These are phyloP conservation scores for Diplodia scrobiculata DNA, from an alignment of 2,329 filamentous ascomycete genomes.

Conservation along the genomic window DNA sequence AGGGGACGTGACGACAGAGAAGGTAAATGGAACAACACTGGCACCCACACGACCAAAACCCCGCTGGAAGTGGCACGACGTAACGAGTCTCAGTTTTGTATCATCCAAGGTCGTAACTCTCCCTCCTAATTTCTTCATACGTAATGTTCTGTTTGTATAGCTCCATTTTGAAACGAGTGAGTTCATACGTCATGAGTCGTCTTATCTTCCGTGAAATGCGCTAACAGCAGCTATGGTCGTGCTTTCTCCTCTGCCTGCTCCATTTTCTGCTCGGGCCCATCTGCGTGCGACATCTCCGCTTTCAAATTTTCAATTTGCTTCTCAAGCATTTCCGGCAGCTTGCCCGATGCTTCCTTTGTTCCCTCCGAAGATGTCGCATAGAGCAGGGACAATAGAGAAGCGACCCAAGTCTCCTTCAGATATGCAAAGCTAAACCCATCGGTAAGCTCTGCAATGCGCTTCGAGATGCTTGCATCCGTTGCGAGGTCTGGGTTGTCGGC, in stretches of 20 bases:
- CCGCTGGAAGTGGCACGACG: no score
- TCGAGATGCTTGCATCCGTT: background rate
- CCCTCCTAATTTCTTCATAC: no score
- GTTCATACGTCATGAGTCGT: slow-evolving; percentile 3
- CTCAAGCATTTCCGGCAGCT: slow-evolving; percentile 8
- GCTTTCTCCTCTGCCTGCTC: background rate
- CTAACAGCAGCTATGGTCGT: no score
- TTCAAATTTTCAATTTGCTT: slow-evolving; percentile 6
- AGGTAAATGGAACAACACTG: no score
- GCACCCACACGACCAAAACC: no score
- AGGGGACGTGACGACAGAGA: no score
- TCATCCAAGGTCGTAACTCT: no score
- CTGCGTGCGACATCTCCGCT: background rate
- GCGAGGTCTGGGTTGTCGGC: slow-evolving; percentile 36
- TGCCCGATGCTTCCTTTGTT: slow-evolving; percentile 34
- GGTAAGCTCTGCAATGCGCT: slow-evolving; percentile 48
- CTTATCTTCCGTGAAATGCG: slow-evolving; percentile 1
- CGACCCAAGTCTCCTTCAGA: slow-evolving; percentile 51
- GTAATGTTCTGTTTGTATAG: no score
- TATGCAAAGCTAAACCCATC: slow-evolving; percentile 52
- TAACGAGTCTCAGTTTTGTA: no score
- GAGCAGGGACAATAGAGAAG: slow-evolving; percentile 44
- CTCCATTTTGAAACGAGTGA: background rate
- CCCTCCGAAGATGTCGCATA: slow-evolving; percentile 37
- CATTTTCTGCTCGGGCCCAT: background rate